Evolutionary conservation across 2,329 filamentous ascomycete species (phyloP), one percentile per base, ranked within the genome.

Genomic region (Fusarium phyllophilum): DNA sequence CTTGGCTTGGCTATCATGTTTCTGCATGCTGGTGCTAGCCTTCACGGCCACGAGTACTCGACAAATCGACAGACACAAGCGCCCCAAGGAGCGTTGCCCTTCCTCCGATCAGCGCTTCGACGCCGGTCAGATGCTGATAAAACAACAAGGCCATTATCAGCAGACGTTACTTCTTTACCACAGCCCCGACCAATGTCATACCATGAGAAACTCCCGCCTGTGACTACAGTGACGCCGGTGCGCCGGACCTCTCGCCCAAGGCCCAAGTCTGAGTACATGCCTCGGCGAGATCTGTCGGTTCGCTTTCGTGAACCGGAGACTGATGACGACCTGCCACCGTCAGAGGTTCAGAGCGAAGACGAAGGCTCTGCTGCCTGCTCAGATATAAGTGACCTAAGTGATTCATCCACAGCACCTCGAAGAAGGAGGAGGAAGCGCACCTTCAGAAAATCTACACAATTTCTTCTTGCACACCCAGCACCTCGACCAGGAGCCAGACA

Each of bases 401-500:
- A 88, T 65, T 81, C 79, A n/a, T 84, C 85, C 58, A 82, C 84
- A 17, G 72, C 79, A 31, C 83, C 83, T 66, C 78, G 77, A 33
- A 80, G 81, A 20, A 78, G 82, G 58, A 82, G 80, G 38, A 84
- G 81, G 66, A 87, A 86, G 77, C 85, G 86, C 15, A 75, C 82
- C 2, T 81, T 84, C 9, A 86, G 89, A 67, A 87, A 86, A 58
- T 91, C 89, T 78, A 93, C 91, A 6, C 87, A 86, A 12, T 94
- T 89, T 79, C 86, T 89, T 60, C 85, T 95, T 45, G 93, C 92
- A 48, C 91, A 92, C 72, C 92, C 93, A 0, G 86, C 92, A 66
- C 85, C 92, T 71, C 84, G 87, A 77, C 79, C 89, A 69, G 83
- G 87, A 73, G 84, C 86, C 78, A 88, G 91, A 78, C 92, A 92